Conservation (phyloP, 2,329 filamentous ascomycete genomes). For the Arthroderma sp. region DNA sequence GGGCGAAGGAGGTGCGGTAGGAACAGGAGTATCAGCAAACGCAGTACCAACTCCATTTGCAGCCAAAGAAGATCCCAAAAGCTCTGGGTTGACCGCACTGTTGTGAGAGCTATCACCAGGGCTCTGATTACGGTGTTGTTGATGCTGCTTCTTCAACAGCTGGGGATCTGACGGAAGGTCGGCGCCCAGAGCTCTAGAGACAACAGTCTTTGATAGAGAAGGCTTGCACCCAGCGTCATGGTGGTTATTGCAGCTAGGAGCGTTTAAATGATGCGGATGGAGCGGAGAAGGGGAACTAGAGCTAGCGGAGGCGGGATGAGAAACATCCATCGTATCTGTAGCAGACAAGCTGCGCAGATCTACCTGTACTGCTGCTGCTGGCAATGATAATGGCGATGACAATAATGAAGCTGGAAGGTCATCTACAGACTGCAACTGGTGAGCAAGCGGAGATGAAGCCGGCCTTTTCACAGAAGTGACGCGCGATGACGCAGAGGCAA, state of each 20-base stretch:
- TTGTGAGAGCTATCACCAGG: constrained; percentile 26
- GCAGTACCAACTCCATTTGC: constrained; percentile 38
- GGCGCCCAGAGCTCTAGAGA: constrained; percentile 31
- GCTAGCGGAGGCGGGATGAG: not conserved
- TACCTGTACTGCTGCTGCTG: constrained; percentile 10
- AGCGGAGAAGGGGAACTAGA: not conserved
- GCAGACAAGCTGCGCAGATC: not conserved
- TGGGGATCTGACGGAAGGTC: constrained; percentile 25
- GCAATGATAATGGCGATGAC: constrained; percentile 12
- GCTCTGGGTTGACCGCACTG: constrained; percentile 21
- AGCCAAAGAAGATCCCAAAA: constrained; percentile 15
- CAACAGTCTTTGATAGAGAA: constrained; percentile 24
- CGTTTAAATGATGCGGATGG: constrained; percentile 10
- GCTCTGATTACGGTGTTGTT: not conserved
- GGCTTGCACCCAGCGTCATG: constrained; percentile 21
- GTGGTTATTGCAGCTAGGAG: constrained; percentile 14
- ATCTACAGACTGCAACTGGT: not conserved
- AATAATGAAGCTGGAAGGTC: constrained; percentile 7
- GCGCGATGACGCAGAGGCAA: constrained; percentile 4
- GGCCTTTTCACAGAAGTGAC: constrained; percentile 6
- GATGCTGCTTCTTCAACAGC: not conserved
- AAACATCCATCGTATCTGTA: not conserved
- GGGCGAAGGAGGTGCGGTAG: constrained; percentile 50
- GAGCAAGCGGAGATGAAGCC: constrained; percentile 13
- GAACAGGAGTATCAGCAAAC: constrained; percentile 49